These are phyloP conservation scores for Penicillium sp. DNA, from an alignment of 2,329 filamentous ascomycete species.

Conservation along the genomic window DNA sequence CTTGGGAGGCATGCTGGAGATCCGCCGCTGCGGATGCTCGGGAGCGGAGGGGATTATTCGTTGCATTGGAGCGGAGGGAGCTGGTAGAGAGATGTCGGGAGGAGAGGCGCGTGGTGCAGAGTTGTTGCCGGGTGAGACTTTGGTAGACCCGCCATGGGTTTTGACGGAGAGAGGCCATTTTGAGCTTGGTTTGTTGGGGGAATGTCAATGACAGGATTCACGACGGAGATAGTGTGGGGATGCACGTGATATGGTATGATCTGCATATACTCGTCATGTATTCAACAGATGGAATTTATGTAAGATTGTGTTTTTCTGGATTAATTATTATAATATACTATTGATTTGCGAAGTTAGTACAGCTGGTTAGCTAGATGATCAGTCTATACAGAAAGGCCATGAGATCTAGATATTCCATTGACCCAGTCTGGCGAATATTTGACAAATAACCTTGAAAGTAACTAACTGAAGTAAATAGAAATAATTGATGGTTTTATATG, in stretches of 20 bases:
- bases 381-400: no score
- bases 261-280: slow-evolving; percentile 4
- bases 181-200: slow-evolving; percentile 4
- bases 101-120: neutral
- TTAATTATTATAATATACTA: no score
- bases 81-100: slow-evolving; percentile 27
- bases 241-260: slow-evolving; percentile 23
- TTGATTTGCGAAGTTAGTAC: no score
- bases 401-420: no score
- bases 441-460: no score
- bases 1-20: slow-evolving; percentile 28
- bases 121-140: slow-evolving; percentile 23
- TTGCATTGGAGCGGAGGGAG: slow-evolving; percentile 25
- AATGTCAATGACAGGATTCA: slow-evolving; percentile 7
- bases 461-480: no score
- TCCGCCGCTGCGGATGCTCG: slow-evolving; percentile 14
- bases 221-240: slow-evolving; percentile 20
- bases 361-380: no score
- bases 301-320: neutral
- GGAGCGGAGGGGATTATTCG: slow-evolving; percentile 33
- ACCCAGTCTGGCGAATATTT: no score
- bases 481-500: no score
- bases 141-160: slow-evolving; percentile 31
- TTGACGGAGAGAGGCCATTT: slow-evolving; percentile 20
- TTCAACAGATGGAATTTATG: neutral